Percentiles rank a stretch among this genome's conserved stretches.
Evolutionary conservation across 805 yeast genomes (phyloP).

Genomic region (Tetrapisispora taiwanensis): DNA sequence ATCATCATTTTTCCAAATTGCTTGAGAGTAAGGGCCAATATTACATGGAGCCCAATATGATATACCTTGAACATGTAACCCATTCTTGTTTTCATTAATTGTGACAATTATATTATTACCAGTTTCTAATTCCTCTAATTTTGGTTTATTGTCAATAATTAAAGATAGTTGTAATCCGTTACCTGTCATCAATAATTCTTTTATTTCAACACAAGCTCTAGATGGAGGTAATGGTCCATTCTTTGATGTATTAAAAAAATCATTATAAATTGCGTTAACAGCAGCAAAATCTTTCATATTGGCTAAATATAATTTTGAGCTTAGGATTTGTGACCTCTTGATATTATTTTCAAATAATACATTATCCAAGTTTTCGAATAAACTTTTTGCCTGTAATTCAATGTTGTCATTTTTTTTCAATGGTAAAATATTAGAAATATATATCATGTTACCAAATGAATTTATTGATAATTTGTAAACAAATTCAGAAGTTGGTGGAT

Average conservation of each 20-base stretch:
- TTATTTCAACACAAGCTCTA: conserved; percentile 63
- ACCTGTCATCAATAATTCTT: conserved; percentile 32
- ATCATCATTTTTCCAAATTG: conserved; percentile 40
- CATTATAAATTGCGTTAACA: conserved; percentile 53
- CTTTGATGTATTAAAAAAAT: conserved; percentile 35
- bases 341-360: conserved; percentile 28
- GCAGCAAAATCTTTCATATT: conserved; percentile 55
- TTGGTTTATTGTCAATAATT: conserved; percentile 27
- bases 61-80: conserved; percentile 83
- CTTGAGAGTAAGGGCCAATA: conserved; percentile 95
- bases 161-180: conserved; percentile 47
- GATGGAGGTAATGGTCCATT: conserved; percentile 69
- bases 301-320: conserved; percentile 48
- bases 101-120: background rate
- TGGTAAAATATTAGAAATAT: conserved; percentile 37
- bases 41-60: conserved; percentile 99
- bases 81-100: conserved; percentile 36
- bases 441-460: conserved; percentile 27
- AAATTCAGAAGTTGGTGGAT: background rate
- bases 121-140: background rate
- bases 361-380: conserved; percentile 36
- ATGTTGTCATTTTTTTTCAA: conserved; percentile 14
- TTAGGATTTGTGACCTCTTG: conserved; percentile 41
- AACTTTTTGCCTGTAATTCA: conserved; percentile 38
- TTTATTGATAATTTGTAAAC: conserved; percentile 6